Base-by-base conservation (phyloP, 2,329 filamentous ascomycete species). In the Ramichloridium luteum region DNA sequence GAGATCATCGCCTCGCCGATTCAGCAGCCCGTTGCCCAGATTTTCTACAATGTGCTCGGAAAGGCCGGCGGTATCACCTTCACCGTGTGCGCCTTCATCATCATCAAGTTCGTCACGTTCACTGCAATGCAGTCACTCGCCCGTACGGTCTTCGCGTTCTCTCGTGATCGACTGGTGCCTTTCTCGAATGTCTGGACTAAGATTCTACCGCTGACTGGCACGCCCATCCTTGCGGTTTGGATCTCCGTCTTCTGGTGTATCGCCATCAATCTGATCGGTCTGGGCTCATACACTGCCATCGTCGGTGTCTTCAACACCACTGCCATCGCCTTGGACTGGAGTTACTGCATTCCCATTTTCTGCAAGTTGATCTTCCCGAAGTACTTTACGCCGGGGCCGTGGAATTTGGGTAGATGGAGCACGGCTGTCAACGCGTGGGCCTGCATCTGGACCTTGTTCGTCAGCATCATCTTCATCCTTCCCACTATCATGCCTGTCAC, bases 31-130 rank as follows among this genome's bases (percentile, higher is more conserved):
- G 64, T 72, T 6, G 65, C 64, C 4, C 68, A 72, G 41, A 65
- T 74, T 45, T 74, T 68, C 53, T 68, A 66, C 54, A 70, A 72
- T 48, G 65, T 64, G 28, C 62, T 72, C 31, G 70, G 70, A 40
- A 67, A 64, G 37, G 51, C 50, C 3, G 64, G 64, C 10, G 65
- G 65, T 27, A 65, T 72, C 43, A 62, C 67, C 53, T 73, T 67
- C 47, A 65, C 67, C 33, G 60, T 71, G n/a, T 61, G 60, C 37
- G 68, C 66, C 13, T 70, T 72, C 46, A 53, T 73, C 39, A 67
- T 73, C 47, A 62, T 72, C 53, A 68, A 72, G 48, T 71, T 71
- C 45, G 65, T 71, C 35, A 69, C 65, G 56, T 70, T 71, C 50
- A 69, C 69, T 6, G 68, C 68, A 30, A 66, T 69, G 32, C 67